Percentiles rank a stretch among this genome's conserved stretches.
These are phyloP conservation scores for Pisolithus tinctorius DNA, from an alignment of 768 basidiomycete species.

Conservation along the genomic window DNA sequence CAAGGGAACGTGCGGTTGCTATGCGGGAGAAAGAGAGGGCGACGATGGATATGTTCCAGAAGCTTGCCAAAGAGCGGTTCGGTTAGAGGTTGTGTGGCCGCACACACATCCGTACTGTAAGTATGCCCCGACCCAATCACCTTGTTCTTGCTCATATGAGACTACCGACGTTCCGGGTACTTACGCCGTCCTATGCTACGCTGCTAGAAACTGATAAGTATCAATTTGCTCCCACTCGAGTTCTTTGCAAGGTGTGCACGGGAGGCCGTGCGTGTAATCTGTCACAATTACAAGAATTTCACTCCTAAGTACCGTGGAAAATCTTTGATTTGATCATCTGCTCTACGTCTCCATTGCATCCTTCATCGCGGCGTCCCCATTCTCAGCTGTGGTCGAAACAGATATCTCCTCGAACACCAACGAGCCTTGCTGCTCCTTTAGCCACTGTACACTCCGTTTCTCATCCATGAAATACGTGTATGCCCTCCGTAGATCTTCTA, in stretches of 20 bases:
- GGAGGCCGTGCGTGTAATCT: too few relatives aligned
- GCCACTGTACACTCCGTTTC: conserved; percentile 86
- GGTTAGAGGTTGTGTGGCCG: conserved; percentile 38
- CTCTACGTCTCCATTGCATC: conserved; percentile 31
- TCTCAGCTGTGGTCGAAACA: conserved; percentile 19
- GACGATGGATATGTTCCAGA: conserved; percentile 96
- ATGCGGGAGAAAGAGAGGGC: conserved; percentile 78
- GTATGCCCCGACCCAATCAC: too few relatives aligned
- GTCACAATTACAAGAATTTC: too few relatives aligned
- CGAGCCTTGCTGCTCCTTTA: conserved; percentile 75
- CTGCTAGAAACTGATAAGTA: too few relatives aligned
- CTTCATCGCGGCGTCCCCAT: conserved; percentile 25
- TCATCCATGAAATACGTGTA: conserved; percentile 93
- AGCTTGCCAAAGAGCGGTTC: conserved; percentile 82
- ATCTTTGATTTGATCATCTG: too few relatives aligned
- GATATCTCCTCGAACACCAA: conserved; percentile 70
- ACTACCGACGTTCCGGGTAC: neutral
- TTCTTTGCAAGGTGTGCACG: too few relatives aligned
- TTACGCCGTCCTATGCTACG: too few relatives aligned
- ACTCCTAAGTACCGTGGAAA: too few relatives aligned
- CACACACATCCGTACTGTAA: too few relatives aligned
- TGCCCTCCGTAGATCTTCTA: conserved; percentile 76
- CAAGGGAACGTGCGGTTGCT: conserved; percentile 56
- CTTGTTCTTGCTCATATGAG: too few relatives aligned
- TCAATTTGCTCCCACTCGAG: too few relatives aligned